Percentiles rank a stretch among this genome's conserved stretches.
These are phyloP conservation scores for Physaria fendleri DNA, from an alignment of 345 rosid species.

Conservation along the genomic window DNA sequence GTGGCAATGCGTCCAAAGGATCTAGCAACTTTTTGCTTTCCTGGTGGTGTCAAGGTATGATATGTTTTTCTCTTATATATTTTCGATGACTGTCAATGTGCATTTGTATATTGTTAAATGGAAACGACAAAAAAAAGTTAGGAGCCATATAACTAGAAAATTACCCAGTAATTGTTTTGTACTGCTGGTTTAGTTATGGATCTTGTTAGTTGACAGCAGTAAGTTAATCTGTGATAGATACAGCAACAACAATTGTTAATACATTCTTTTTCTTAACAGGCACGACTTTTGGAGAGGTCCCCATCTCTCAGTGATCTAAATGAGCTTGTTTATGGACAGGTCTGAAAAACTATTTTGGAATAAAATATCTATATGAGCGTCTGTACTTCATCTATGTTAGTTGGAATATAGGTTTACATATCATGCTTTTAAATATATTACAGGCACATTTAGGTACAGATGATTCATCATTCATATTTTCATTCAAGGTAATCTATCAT, in stretches of 20 bases:
- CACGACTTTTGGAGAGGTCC: conserved; percentile 73
- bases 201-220: background rate
- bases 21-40: conserved; percentile 89
- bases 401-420: conserved; percentile 1
- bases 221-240: conserved; percentile 2
- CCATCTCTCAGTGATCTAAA: conserved; percentile 94
- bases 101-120: background rate
- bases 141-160: background rate
- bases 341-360: conserved; percentile 21
- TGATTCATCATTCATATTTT: conserved; percentile 76
- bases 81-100: background rate
- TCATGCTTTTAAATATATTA: background rate
- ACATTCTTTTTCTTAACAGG: conserved; percentile 39
- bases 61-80: conserved; percentile 3
- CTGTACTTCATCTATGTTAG: background rate
- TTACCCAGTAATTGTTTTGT: background rate
- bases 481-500: conserved; percentile 58
- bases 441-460: conserved; percentile 95
- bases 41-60: conserved; percentile 87
- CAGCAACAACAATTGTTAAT: conserved; percentile 10
- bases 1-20: conserved; percentile 72
- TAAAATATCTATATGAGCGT: conserved; percentile 2
- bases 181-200: background rate
- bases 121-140: too few species aligned
- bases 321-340: conserved; percentile 95